Evolutionary conservation across 257 asterid genomes (phyloP).

Genomic region (Nicotiana knightiana): DNA sequence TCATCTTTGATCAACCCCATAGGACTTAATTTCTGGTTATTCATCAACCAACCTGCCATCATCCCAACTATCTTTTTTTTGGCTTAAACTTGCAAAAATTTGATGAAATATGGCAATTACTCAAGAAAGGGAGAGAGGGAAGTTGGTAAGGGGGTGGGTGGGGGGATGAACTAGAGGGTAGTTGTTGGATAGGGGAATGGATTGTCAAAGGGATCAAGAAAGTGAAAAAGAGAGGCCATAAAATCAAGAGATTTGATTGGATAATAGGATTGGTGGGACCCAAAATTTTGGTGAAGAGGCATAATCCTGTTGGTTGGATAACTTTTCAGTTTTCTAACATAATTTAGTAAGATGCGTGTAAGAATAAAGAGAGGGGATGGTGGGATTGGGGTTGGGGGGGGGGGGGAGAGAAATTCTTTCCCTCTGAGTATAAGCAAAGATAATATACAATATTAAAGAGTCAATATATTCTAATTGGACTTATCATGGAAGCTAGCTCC

Average conservation of each 20-base stretch:
- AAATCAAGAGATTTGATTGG: background rate
- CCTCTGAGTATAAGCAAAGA: constrained; percentile 30
- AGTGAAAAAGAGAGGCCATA: background rate
- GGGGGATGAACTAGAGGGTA: background rate
- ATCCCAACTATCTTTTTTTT: background rate
- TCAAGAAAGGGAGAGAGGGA: background rate
- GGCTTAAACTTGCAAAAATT: background rate
- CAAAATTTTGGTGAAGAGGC: background rate
- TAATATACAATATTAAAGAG: background rate
- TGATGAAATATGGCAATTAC: background rate
- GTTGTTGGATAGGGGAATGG: background rate
- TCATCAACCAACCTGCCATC: constrained; percentile 27
- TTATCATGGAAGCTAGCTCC: no score
- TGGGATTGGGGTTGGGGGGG: background rate
- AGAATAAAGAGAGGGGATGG: background rate
- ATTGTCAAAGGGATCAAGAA: constrained; percentile 10
- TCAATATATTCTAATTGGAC: background rate
- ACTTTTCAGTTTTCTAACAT: background rate
- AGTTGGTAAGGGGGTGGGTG: background rate
- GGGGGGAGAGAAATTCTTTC: constrained; percentile 18
- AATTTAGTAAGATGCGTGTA: background rate
- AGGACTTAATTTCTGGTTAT: constrained; percentile 16
- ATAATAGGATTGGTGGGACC: background rate
- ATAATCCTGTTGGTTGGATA: constrained; percentile 3
- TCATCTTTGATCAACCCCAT: constrained; percentile 18